phyloP scores from a whole-genome alignment of 1,139 yeast genomes.

The Lodderomyces theae region DNA sequence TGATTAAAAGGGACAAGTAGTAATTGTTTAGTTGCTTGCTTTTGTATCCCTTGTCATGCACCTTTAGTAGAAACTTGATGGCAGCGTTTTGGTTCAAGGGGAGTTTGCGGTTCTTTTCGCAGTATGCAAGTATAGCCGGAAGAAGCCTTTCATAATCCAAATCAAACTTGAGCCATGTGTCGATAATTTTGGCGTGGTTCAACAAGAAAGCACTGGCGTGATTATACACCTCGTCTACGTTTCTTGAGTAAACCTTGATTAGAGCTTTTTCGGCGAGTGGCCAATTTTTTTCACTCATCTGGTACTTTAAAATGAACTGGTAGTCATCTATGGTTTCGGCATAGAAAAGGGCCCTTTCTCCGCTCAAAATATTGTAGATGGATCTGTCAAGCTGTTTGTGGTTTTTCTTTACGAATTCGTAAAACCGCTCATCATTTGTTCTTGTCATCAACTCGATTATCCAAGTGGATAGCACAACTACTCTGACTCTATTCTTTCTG shows the following conservation, averaged over 20 bases:
- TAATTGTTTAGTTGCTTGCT: conserved; percentile 66
- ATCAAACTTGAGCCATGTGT: conserved; percentile 68
- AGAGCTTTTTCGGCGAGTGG: conserved; percentile 62
- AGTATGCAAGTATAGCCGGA: conserved; percentile 74
- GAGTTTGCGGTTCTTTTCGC: conserved; percentile 38
- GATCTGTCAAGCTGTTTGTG: conserved; percentile 58
- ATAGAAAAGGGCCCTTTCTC: conserved; percentile 60
- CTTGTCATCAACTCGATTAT: conserved; percentile 59
- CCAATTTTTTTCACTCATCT: conserved; percentile 74
- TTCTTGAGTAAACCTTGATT: conserved; percentile 36
- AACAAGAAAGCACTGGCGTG: conserved; percentile 66
- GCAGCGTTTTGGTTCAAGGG: conserved; percentile 55
- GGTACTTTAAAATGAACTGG: conserved; percentile 64
- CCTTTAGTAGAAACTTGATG: conserved; percentile 58
- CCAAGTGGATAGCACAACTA: conserved; percentile 75
- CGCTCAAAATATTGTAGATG: conserved; percentile 66
- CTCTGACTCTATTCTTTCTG: conserved; percentile 48
- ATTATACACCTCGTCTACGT: conserved; percentile 51
- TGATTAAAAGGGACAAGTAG: conserved; percentile 66
- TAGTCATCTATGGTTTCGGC: conserved; percentile 71
- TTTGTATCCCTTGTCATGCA: conserved; percentile 51
- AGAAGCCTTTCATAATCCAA: conserved; percentile 59
- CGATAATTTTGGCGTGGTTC: conserved; percentile 65
- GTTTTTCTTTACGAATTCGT: conserved; percentile 52
- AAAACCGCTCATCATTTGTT: conserved; percentile 25